Conservation (phyloP, 805 yeast species). For the Pichia membranifaciens region DNA sequence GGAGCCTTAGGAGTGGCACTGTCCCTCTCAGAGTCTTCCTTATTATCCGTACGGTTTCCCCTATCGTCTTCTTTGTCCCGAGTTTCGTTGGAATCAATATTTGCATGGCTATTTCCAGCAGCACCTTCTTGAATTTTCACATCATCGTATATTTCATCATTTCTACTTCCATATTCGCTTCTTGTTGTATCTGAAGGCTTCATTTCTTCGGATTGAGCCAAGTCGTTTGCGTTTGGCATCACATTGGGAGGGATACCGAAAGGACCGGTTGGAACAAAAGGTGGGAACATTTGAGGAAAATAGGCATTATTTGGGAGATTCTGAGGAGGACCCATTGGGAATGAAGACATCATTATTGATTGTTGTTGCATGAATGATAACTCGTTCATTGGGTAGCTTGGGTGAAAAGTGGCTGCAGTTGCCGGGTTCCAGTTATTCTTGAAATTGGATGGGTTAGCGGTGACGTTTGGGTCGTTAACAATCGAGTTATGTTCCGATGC, state of each 20-base stretch:
- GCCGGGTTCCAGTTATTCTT: conserved; percentile 62
- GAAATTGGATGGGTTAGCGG: conserved; percentile 14
- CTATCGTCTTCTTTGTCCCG: background rate
- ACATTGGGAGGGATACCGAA: conserved; percentile 3
- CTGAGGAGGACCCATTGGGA: conserved; percentile 18
- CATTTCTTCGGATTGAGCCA: conserved; percentile 4
- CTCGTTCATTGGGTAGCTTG: conserved; percentile 23
- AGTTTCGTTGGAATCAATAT: background rate
- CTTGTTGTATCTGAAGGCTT: conserved; percentile 9
- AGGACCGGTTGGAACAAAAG: conserved; percentile 27
- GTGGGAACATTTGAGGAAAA: conserved; percentile 29
- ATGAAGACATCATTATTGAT: conserved; percentile 19
- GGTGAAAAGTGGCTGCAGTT: conserved; percentile 54
- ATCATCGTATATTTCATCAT: conserved; percentile 4
- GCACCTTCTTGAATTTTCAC: background rate
- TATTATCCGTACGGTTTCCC: background rate
- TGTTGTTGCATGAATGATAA: conserved; percentile 14
- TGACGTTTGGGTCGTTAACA: conserved; percentile 24
- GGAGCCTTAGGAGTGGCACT: background rate
- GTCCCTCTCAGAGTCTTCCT: background rate
- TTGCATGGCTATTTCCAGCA: background rate
- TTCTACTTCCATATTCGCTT: conserved; percentile 9
- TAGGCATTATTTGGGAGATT: conserved; percentile 28
- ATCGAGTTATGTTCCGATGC: conserved; percentile 33
- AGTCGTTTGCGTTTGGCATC: background rate